These are phyloP conservation scores for Trichosporon asahii DNA, from an alignment of 1,284 basidiomycete genomes.

Conservation along the genomic window DNA sequence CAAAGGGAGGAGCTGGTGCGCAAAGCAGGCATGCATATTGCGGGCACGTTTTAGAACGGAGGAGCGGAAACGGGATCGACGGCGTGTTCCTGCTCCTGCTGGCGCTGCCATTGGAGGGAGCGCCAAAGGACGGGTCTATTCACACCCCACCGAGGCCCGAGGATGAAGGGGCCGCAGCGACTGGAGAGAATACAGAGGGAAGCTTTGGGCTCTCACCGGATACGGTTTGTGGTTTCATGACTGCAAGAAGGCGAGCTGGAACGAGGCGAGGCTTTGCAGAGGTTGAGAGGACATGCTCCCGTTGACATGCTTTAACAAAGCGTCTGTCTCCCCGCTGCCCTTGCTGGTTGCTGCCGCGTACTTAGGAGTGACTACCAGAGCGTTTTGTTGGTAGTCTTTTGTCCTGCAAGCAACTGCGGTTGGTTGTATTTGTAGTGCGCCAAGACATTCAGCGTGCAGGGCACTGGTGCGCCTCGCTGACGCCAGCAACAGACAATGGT, in stretches of 20 bases:
- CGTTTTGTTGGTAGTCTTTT: background rate
- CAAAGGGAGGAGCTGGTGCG: too few species aligned
- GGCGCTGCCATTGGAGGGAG: background rate
- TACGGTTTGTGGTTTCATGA: background rate
- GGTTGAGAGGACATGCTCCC: background rate
- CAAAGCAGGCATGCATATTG: background rate
- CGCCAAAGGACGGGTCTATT: background rate
- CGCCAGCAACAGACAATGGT: background rate
- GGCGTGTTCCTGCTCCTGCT: background rate
- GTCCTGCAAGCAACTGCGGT: background rate
- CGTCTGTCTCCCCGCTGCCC: background rate
- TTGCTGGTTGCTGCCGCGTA: background rate
- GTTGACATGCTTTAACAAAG: background rate
- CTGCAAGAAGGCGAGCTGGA: background rate
- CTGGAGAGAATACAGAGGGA: background rate
- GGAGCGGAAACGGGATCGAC: background rate
- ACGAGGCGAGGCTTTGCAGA: background rate
- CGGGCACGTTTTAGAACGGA: background rate
- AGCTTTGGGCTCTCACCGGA: background rate
- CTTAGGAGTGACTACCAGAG: background rate
- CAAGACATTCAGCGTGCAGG: background rate
- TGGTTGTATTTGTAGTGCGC: background rate
- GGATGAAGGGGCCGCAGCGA: background rate
- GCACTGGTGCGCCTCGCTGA: background rate
- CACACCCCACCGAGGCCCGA: background rate